A percentile compares a stretch with the other conserved stretches of the same genome.
phyloP scores from a whole-genome alignment of 2,329 filamentous ascomycete species.

The Aschersonia sp. region DNA sequence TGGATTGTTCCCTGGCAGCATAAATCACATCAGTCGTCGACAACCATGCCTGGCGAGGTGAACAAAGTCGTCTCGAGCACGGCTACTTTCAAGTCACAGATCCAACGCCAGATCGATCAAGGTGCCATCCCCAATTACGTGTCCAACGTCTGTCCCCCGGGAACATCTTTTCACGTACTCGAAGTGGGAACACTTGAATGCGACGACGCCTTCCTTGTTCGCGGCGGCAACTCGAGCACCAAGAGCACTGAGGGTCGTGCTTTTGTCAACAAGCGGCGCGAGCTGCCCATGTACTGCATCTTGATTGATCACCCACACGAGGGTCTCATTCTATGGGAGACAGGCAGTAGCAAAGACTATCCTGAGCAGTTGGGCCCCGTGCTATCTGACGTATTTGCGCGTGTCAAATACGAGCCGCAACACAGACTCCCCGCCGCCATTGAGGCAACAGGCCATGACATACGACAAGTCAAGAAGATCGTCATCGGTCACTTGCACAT shows the following conservation, averaged over 20 bases:
- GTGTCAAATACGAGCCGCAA: slow-evolving; percentile 5
- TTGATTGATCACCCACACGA: slow-evolving; percentile 7
- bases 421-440: slow-evolving; percentile 8
- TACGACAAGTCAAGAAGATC: slow-evolving; percentile 30
- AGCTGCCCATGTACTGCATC: slow-evolving; percentile 3
- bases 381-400: slow-evolving; percentile 7
- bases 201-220: slow-evolving; percentile 2
- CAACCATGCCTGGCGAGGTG: not conserved
- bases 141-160: not conserved
- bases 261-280: not conserved
- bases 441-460: slow-evolving; percentile 15
- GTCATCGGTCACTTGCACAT: slow-evolving; percentile 31
- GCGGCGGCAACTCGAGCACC: slow-evolving; percentile 1
- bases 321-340: slow-evolving; percentile 8
- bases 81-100: not conserved
- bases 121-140: slow-evolving; percentile 1
- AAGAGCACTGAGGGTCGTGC: not conserved
- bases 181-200: slow-evolving; percentile 2
- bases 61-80: not conserved
- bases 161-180: slow-evolving; percentile 1
- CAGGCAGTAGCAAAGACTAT: slow-evolving; percentile 7
- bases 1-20: not conserved
- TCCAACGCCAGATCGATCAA: not conserved
- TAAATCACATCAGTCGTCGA: not conserved
- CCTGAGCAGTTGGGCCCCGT: slow-evolving; percentile 7